These are phyloP conservation scores for Plasmodium yoelii DNA, from an alignment of 169 alveolate genomes.

Conservation along the genomic window DNA sequence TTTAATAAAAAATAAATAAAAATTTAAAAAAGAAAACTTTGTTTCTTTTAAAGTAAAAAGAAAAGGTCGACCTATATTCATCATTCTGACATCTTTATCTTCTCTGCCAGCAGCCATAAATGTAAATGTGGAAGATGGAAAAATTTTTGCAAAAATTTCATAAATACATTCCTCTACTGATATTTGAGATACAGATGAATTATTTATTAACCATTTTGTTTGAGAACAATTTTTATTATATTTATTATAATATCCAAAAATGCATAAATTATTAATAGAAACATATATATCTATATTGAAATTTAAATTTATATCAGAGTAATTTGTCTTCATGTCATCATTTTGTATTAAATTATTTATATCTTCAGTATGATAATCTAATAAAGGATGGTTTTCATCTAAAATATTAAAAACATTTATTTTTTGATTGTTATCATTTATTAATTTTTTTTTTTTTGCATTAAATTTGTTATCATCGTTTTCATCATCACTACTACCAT, in stretches of 20 bases:
- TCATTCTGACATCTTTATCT: slow-evolving; percentile 93
- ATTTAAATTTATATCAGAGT: no score
- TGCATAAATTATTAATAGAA: slow-evolving; percentile 62
- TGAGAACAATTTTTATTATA: slow-evolving; percentile 71
- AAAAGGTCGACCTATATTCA: slow-evolving; percentile 80
- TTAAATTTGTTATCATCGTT: no score
- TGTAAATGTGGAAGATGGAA: slow-evolving; percentile 17
- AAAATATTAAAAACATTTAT: no score
- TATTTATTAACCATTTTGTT: slow-evolving; percentile 64
- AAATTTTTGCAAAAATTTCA: slow-evolving; percentile 44
- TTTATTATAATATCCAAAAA: slow-evolving; percentile 73
- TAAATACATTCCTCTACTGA: slow-evolving; percentile 74
- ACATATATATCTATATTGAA: slow-evolving; percentile 30
- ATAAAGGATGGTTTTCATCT: no score
- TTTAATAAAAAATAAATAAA: slow-evolving; percentile 54
- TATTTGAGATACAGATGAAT: slow-evolving; percentile 15
- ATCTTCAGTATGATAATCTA: no score
- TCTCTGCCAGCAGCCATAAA: slow-evolving; percentile 91
- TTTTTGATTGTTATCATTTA: no score
- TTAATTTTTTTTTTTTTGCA: no score
- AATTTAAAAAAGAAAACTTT: slow-evolving; percentile 64
- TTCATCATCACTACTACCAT: no score
- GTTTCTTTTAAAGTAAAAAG: slow-evolving; percentile 69
- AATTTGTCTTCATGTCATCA: no score
- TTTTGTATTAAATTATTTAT: no score